Base-by-base conservation (phyloP, 2,329 filamentous ascomycete genomes). In the Penicillium sp. region DNA sequence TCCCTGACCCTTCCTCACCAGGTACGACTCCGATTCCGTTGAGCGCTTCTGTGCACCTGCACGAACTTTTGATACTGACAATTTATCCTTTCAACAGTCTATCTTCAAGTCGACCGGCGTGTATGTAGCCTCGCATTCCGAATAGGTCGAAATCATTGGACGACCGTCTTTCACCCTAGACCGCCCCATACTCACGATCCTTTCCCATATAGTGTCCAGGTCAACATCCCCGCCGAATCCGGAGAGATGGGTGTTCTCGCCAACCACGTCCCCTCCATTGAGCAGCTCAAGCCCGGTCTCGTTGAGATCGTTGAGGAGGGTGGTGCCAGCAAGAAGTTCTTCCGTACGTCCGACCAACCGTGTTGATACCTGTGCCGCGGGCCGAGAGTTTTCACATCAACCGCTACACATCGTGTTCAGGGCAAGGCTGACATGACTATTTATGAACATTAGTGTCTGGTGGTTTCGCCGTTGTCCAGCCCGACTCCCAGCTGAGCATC, bases 221-320 rank as follows among this genome's bases (percentile, higher is more conserved):
- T 98, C 79, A 98, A 98, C 82, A 85, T 98, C 68, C 86, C 93
- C 72, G 93, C 93, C 69, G 93, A 95, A 74, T 94, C 90, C 57
- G 93, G 93, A 72, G 93, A 97, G 66, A 98, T 98, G 93, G 93
- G 93, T 86, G 85, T 98, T 66, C 86, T 98, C 70, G 93, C 93
- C 72, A 94, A 93, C 81, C 93, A 98, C 82, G 93, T 97, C 66
- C 90, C 93, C 59, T 89, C 90, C 56, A 97, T 98, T 69, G 93
- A 98, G 81, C 93, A 98, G 80, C 81, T 98, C 74, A 95, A 94
- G 82, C 90, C 93, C 55, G 93, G 93, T 68, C 77, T 97, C 63
- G 81, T 98, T 62, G 91, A 97, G 80, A 80, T 98, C 69, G 82
- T 97, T 62, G 91, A 97, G 80, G 93, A 98, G 81, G 81, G 77